phyloP scores from a whole-genome alignment of 768 basidiomycete species.

The Collybia nuda region DNA sequence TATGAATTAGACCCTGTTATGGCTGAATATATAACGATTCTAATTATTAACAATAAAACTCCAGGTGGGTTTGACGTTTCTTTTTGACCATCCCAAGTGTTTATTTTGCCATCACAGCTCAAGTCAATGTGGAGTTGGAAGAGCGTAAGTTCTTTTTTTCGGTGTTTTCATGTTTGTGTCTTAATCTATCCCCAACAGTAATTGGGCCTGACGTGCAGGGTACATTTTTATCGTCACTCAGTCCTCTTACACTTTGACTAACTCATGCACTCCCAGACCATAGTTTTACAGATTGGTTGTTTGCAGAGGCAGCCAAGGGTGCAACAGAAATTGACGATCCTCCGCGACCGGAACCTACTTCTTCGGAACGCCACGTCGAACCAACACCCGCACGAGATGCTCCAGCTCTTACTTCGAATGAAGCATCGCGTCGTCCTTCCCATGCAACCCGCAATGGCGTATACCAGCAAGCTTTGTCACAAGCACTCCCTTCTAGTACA shows the following conservation, averaged over 20 bases:
- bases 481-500: conserved; percentile 52
- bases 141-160: conserved; percentile 53
- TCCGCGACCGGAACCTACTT: conserved; percentile 33
- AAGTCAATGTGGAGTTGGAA: conserved; percentile 86
- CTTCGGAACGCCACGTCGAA: conserved; percentile 30
- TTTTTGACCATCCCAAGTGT: conserved; percentile 1
- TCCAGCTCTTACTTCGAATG: conserved; percentile 31
- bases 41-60: conserved; percentile 93
- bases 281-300: conserved; percentile 88
- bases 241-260: conserved; percentile 1
- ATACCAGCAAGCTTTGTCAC: conserved; percentile 75
- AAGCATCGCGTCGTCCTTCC: conserved; percentile 43
- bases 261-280: conserved; percentile 47
- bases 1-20: conserved; percentile 72
- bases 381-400: conserved; percentile 27
- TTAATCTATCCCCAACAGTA: conserved; percentile 29
- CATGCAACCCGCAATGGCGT: conserved; percentile 55
- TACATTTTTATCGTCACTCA: conserved; percentile 20
- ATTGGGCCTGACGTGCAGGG: conserved; percentile 80
- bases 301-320: conserved; percentile 75
- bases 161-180: neutral
- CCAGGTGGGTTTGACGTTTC: conserved; percentile 39
- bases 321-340: conserved; percentile 50
- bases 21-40: conserved; percentile 94
- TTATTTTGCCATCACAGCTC: conserved; percentile 44